Conservation (phyloP, 768 basidiomycete species). For the Mycena haematopus region DNA sequence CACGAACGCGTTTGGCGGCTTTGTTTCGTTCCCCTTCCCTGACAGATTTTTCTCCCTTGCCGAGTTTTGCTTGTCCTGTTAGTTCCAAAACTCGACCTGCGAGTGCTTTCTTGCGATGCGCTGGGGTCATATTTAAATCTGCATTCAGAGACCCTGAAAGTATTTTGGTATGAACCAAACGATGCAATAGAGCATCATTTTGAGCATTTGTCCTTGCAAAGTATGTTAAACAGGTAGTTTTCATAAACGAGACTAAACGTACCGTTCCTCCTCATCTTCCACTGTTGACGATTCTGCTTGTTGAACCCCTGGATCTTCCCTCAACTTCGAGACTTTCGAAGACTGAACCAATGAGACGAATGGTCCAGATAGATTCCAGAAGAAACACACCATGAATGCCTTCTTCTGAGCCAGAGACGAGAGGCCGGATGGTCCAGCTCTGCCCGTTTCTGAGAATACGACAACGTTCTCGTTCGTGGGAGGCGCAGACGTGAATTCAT, state of each 20-base stretch:
- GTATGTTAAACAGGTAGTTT: constrained; percentile 5
- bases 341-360: constrained; percentile 54
- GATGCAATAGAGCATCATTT: constrained; percentile 81
- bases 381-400: constrained; percentile 73
- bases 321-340: constrained; percentile 74
- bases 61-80: constrained; percentile 69
- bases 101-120: constrained; percentile 74
- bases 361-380: background rate
- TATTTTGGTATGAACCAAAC: constrained; percentile 79
- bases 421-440: constrained; percentile 28
- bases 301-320: constrained; percentile 38
- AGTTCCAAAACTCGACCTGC: constrained; percentile 81
- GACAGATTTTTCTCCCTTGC: constrained; percentile 72
- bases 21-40: constrained; percentile 69
- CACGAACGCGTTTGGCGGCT: constrained; percentile 74
- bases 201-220: constrained; percentile 71
- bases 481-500: constrained; percentile 46
- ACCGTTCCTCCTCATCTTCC: constrained; percentile 65
- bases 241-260: constrained; percentile 8
- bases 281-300: constrained; percentile 35
- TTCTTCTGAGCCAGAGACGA: constrained; percentile 55
- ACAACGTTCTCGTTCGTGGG: constrained; percentile 53
- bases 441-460: constrained; percentile 55
- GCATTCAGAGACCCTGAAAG: constrained; percentile 75
- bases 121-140: constrained; percentile 66